A percentile compares a stretch with the other conserved stretches of the same genome.
Evolutionary conservation across 352 stramenopile genomes (phyloP).

Genomic region (Phytophthora macrochlamydospora): DNA sequence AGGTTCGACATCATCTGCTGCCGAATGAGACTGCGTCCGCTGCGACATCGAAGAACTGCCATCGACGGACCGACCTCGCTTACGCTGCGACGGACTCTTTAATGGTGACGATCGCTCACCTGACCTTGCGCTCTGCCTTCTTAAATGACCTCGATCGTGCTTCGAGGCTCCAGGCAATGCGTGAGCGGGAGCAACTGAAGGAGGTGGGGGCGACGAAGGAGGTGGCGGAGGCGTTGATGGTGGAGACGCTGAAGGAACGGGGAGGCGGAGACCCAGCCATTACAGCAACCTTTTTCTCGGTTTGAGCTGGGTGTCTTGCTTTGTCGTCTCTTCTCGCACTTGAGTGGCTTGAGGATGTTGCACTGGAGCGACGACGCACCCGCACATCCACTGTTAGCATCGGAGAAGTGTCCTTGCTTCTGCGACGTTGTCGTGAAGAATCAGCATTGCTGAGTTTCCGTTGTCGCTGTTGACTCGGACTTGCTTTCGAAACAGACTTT

Average conservation of each 20-base stretch:
- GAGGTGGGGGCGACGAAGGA: constrained; percentile 28
- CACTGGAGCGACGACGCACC: constrained; percentile 16
- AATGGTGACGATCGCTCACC: constrained; percentile 16
- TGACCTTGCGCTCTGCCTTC: constrained; percentile 19
- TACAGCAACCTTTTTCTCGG: constrained; percentile 27
- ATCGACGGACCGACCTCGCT: constrained; percentile 22
- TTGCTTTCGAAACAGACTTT: constrained; percentile 15
- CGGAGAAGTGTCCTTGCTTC: constrained; percentile 22
- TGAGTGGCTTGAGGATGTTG: constrained; percentile 11
- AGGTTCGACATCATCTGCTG: constrained; percentile 12
- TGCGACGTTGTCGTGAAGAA: constrained; percentile 7
- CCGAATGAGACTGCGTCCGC: constrained; percentile 10
- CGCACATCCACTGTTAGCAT: constrained; percentile 22
- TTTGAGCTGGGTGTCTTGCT: constrained; percentile 12
- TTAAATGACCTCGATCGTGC: constrained; percentile 13
- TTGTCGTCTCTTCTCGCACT: constrained; percentile 22
- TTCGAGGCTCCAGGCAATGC: constrained; percentile 16
- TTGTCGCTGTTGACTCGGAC: constrained; percentile 10
- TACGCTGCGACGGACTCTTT: constrained; percentile 26
- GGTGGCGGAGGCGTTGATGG: constrained; percentile 32
- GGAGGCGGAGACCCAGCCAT: constrained; percentile 15
- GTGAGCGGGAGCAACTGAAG: constrained; percentile 6
- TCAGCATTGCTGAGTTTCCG: constrained; percentile 21
- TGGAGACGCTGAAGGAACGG: constrained; percentile 17
- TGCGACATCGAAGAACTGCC: constrained; percentile 20